Base-by-base conservation (phyloP, 2,329 filamentous ascomycete genomes). In the Alternaria arborescens region DNA sequence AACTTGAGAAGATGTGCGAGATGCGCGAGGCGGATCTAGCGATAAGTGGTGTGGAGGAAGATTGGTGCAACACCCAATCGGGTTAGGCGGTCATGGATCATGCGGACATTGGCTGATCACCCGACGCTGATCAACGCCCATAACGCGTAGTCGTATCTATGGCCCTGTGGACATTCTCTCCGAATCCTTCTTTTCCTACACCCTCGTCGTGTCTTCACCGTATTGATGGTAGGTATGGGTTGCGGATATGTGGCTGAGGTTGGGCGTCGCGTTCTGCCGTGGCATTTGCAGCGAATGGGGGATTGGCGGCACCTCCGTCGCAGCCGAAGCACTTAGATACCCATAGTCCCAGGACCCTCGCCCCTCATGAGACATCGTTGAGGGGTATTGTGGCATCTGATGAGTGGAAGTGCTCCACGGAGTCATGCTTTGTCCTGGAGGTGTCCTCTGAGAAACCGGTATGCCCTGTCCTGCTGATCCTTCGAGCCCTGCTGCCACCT, bases 401-500 rank as follows among this genome's bases (percentile, higher is more conserved):
- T 75, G 73, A 58, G 69, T 58, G 48, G 66, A 59, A 42, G 69
- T 53, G 55, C 68, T 70, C 76, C 74, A 78, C 58, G 72, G 76
- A 75, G 69, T 76, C 76, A 78, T 74, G 52, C 71, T 62, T 54
- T 76, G 75, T 44, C 69, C 70, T 55, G 71, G 69, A 54, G 71
- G 71, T 61, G 66, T 74, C 67, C 74, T 69, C 65, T 76, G 74
- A 58, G 75, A 64, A 58, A 74, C 70, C 60, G 76, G 63, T 62
- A 78, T 69, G 61, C 70, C 67, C 60, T 75, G 74, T 32, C 69
- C 77, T 68, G 72, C 73, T 79, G 77, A 79, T 73, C 68, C 70
- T 18, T 75, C 75, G 18, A 78, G 70, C 42, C 75, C 77, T 71
- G 75, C 75, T 78, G 77, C 78, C 74, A 73, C 63, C 54, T 74